Conservation (phyloP, 164 flowering plant genomes). For the Buxus sempervirens region DNA sequence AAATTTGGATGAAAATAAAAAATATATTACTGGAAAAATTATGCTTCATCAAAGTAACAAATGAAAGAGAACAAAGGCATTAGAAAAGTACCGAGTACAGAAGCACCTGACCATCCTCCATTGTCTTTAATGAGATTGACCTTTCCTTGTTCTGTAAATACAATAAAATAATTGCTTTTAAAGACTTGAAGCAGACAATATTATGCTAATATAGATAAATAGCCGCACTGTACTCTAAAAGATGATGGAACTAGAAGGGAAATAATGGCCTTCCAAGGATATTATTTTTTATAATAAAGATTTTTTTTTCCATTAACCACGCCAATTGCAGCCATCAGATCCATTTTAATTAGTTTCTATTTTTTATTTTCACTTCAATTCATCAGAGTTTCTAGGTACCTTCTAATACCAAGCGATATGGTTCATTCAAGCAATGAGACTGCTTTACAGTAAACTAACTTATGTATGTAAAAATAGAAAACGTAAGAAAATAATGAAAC, state of each 20-base stretch:
- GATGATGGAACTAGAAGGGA: not conserved
- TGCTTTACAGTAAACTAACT: too few species aligned
- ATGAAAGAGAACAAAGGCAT: not conserved
- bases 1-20: not conserved
- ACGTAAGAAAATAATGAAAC: not conserved
- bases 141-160: constrained; percentile 71
- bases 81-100: constrained; percentile 60
- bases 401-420: too few species aligned
- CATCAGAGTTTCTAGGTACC: too few species aligned
- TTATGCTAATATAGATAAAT: too few species aligned
- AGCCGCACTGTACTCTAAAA: not conserved
- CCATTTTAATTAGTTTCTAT: too few species aligned
- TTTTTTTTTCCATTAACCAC: too few species aligned
- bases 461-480: not conserved
- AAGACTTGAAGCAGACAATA: not conserved
- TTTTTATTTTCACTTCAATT: too few species aligned
- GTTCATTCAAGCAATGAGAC: too few species aligned
- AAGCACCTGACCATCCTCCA: constrained; percentile 96
- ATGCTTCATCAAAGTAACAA: not conserved
- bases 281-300: too few species aligned
- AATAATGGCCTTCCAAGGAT: not conserved
- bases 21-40: not conserved
- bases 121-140: constrained; percentile 75
- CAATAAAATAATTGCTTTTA: not conserved
- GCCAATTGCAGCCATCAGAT: not conserved